A percentile compares a stretch with the other conserved stretches of the same genome.
These are phyloP conservation scores for Chaetomiaceae sp. DNA, from an alignment of 2,329 filamentous ascomycete genomes.

Conservation along the genomic window DNA sequence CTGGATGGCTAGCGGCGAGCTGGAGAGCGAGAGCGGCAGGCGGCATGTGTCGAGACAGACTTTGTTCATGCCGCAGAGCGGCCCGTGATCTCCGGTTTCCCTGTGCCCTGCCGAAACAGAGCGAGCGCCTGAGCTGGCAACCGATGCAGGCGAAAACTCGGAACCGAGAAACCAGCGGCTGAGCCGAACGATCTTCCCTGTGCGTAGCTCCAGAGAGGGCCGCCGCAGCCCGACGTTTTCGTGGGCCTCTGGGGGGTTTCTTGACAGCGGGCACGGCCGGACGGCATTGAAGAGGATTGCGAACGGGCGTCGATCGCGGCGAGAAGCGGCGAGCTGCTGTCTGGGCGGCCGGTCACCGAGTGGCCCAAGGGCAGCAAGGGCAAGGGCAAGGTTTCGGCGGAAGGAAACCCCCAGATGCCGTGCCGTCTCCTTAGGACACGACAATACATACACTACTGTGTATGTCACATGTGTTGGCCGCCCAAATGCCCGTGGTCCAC, in stretches of 20 bases:
- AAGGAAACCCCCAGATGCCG: conserved; percentile 16
- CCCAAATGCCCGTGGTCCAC: too few species aligned
- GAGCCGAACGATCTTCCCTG: background rate
- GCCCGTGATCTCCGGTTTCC: conserved; percentile 4
- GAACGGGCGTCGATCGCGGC: background rate
- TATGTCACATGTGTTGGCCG: too few species aligned
- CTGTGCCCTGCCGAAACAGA: conserved; percentile 9
- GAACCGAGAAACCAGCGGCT: conserved; percentile 12
- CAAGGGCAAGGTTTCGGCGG: conserved; percentile 17
- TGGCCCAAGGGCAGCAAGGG: background rate
- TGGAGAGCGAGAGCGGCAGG: background rate
- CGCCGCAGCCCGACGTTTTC: background rate
- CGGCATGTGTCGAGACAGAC: background rate
- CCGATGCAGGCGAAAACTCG: background rate
- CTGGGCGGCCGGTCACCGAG: background rate
- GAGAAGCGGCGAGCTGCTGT: background rate
- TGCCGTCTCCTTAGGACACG: too few species aligned
- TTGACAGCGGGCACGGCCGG: background rate
- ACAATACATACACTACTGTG: too few species aligned
- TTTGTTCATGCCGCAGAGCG: background rate
- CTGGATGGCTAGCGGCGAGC: too few species aligned
- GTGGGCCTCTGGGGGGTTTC: background rate
- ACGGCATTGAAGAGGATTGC: background rate
- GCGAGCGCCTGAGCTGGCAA: background rate
- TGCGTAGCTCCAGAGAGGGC: background rate